These are phyloP conservation scores for Abrus precatorius DNA, from an alignment of 306 rosid species.

Conservation along the genomic window DNA sequence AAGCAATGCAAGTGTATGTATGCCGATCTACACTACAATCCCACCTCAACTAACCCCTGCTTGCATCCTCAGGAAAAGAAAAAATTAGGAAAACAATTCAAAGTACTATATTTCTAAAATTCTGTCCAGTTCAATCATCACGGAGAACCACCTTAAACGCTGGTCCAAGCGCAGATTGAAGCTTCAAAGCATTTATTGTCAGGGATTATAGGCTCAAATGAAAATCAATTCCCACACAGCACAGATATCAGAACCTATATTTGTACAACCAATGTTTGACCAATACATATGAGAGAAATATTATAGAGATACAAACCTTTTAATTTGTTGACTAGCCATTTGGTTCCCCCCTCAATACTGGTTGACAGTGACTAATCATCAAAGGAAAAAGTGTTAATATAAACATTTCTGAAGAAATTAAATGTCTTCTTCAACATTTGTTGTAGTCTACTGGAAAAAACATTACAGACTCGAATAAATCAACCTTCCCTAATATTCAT, in stretches of 20 bases:
- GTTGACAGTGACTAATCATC: conserved; percentile 68
- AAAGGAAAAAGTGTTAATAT: conserved; percentile 46
- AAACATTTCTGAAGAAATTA: conserved; percentile 32
- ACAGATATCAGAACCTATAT: conserved; percentile 23
- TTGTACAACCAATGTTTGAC: conserved; percentile 13
- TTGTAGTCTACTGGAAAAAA: background rate
- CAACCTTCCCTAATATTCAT: conserved; percentile 34
- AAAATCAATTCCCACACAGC: background rate
- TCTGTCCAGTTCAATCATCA: background rate
- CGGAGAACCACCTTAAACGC: background rate
- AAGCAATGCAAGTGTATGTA: background rate
- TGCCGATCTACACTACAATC: background rate
- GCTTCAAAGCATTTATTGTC: conserved; percentile 1
- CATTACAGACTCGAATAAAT: background rate
- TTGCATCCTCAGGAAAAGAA: background rate
- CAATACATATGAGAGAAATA: background rate
- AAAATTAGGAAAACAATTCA: background rate
- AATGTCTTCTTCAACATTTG: conserved; percentile 29
- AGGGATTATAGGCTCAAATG: background rate
- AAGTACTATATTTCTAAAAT: background rate
- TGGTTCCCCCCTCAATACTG: conserved; percentile 81
- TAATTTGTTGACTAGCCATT: conserved; percentile 84
- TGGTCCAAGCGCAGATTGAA: background rate
- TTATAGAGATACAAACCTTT: conserved; percentile 69
- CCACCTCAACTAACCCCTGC: background rate